Percentiles rank a stretch among this genome's conserved stretches.
These are phyloP conservation scores for Elongisporangium prolatum DNA, from an alignment of 352 stramenopile genomes.

Conservation along the genomic window DNA sequence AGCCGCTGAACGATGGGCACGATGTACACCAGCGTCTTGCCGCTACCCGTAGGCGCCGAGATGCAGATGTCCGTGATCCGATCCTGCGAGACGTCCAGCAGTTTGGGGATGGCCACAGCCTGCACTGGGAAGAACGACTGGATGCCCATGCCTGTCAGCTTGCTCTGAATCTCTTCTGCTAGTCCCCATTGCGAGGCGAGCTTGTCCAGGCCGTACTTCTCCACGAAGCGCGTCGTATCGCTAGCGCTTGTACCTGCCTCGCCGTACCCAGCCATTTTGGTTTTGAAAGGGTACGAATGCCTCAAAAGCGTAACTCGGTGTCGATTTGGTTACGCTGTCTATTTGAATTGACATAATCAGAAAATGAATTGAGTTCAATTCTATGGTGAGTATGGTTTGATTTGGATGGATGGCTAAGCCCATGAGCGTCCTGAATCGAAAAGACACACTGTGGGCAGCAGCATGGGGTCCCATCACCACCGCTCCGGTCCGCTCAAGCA, in stretches of 20 bases:
- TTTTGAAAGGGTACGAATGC: background rate
- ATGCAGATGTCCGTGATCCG: constrained; percentile 94
- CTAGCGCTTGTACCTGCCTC: constrained; percentile 2
- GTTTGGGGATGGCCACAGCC: constrained; percentile 89
- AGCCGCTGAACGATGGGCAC: constrained; percentile 94
- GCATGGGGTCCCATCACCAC: constrained; percentile 78
- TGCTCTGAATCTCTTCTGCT: constrained; percentile 30
- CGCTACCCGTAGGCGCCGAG: constrained; percentile 94
- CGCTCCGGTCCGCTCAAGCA: constrained; percentile 87
- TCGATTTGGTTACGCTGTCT: background rate
- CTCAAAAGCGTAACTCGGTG: background rate
- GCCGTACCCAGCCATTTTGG: constrained; percentile 6
- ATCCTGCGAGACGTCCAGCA: constrained; percentile 83
- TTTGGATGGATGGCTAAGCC: background rate
- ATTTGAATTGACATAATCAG: constrained; percentile 5
- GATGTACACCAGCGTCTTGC: constrained; percentile 97
- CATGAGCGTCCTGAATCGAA: constrained; percentile 2
- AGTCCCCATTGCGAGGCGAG: constrained; percentile 49
- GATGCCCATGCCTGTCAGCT: constrained; percentile 47
- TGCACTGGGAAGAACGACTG: constrained; percentile 95
- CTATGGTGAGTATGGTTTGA: constrained; percentile 2
- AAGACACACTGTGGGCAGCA: constrained; percentile 5
- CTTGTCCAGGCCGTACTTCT: constrained; percentile 64
- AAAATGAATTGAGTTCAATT: constrained; percentile 1
- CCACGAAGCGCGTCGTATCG: constrained; percentile 37